These are phyloP conservation scores for Sporisorium iseilematis-ciliati DNA, from an alignment of 1,284 basidiomycete genomes.

Conservation along the genomic window DNA sequence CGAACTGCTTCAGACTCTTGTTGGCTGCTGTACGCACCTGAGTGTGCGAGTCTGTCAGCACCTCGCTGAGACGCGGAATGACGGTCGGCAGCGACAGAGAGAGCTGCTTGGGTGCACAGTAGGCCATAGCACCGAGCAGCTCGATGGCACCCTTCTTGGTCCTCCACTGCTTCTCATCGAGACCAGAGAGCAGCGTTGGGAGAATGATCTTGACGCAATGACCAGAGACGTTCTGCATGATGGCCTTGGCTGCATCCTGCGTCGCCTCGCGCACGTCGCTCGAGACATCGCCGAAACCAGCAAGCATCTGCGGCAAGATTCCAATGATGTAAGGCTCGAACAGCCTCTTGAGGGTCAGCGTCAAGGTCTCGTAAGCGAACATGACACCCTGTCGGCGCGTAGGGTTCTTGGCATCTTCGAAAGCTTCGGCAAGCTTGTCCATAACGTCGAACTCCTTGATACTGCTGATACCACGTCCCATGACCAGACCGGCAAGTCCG, in stretches of 20 bases:
- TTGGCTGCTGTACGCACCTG: constrained; percentile 95
- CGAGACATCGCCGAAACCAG: constrained; percentile 89
- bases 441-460: constrained; percentile 88
- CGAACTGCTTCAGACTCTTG: constrained; percentile 95
- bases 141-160: constrained; percentile 99
- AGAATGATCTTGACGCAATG: constrained; percentile 87
- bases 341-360: constrained; percentile 84
- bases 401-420: constrained; percentile 89
- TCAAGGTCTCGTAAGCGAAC: constrained; percentile 89
- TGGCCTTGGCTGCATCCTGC: constrained; percentile 89
- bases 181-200: constrained; percentile 86
- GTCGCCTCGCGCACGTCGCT: constrained; percentile 94
- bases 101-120: constrained; percentile 94
- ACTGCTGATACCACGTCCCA: constrained; percentile 85
- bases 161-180: constrained; percentile 99
- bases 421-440: constrained; percentile 79
- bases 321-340: constrained; percentile 94
- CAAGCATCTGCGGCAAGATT: constrained; percentile 86
- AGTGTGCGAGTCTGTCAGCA: constrained; percentile 95
- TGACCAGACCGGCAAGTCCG: constrained; percentile 91
- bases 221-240: constrained; percentile 86
- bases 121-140: constrained; percentile 98
- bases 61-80: constrained; percentile 92
- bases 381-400: constrained; percentile 92
- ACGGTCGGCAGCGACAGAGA: constrained; percentile 95